Evolutionary conservation across 148 eudicot genomes (phyloP).

Genomic region (Chenopodium album): DNA sequence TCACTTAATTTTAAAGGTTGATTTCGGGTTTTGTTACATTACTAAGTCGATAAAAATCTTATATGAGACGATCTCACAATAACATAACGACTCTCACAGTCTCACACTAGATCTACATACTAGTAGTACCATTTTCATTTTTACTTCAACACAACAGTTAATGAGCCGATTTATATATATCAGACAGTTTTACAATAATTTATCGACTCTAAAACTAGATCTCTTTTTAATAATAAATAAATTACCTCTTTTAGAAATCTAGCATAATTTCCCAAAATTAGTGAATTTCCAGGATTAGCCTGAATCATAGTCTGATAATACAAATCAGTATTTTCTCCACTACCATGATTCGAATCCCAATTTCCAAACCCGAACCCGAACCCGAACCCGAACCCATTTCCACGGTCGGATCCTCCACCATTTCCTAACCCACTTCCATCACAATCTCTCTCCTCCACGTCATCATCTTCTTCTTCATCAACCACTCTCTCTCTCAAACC

Average conservation of each 20-base stretch:
- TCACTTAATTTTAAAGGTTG: neutral
- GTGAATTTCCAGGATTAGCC: conserved; percentile 63
- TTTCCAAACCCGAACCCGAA: conserved; percentile 18
- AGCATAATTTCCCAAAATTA: conserved; percentile 55
- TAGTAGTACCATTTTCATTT: no score
- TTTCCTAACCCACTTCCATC: conserved; percentile 27
- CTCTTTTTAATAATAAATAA: neutral
- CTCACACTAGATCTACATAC: no score
- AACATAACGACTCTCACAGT: no score
- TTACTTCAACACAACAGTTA: no score
- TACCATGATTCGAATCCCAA: conserved; percentile 27
- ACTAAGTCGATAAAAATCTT: neutral
- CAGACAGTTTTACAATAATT: no score
- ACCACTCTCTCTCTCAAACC: conserved; percentile 27
- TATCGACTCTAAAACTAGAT: no score
- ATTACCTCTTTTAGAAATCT: conserved; percentile 58
- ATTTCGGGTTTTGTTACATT: neutral
- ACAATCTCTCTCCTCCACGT: neutral
- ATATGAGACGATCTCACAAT: no score
- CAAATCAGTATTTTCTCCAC: conserved; percentile 31
- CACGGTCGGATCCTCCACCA: conserved; percentile 4
- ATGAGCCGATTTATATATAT: no score
- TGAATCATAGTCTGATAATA: conserved; percentile 57
- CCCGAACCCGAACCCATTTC: conserved; percentile 35
- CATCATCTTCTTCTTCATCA: conserved; percentile 23